These are phyloP conservation scores for Lophium mytilinum DNA, from an alignment of 495 filamentous ascomycete species.

Conservation along the genomic window DNA sequence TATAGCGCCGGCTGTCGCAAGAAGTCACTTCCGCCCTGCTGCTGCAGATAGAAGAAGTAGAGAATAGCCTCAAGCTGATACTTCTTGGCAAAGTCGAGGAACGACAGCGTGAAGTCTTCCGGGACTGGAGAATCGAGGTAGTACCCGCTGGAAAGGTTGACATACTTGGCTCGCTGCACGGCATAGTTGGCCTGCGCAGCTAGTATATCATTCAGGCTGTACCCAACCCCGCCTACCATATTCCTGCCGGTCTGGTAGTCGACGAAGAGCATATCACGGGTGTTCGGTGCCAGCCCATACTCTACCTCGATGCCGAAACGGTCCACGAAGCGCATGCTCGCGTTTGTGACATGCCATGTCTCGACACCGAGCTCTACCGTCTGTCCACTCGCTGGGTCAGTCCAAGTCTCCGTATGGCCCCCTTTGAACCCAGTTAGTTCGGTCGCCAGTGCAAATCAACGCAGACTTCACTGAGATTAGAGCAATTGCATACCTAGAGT, in stretches of 20 bases:
- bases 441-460: too few relatives aligned
- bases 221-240: not conserved
- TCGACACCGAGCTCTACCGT: slow-evolving; percentile 40
- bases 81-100: slow-evolving; percentile 37
- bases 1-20: slow-evolving; percentile 31
- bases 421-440: not conserved
- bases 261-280: slow-evolving; percentile 10
- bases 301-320: slow-evolving; percentile 21
- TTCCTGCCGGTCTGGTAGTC: not conserved
- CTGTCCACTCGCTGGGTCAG: slow-evolving; percentile 33
- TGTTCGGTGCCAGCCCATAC: slow-evolving; percentile 2
- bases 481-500: slow-evolving; percentile 19
- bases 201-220: slow-evolving; percentile 3
- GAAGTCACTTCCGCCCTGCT: slow-evolving; percentile 31
- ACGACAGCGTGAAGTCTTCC: slow-evolving; percentile 34
- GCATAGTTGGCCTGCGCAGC: slow-evolving; percentile 28
- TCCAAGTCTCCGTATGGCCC: slow-evolving; percentile 37
- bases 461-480: too few relatives aligned
- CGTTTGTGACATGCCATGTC: slow-evolving; percentile 30
- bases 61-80: slow-evolving; percentile 30
- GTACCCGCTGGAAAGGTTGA: slow-evolving; percentile 33
- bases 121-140: slow-evolving; percentile 37
- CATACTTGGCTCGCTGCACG: slow-evolving; percentile 34
- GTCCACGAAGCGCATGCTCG: slow-evolving; percentile 32
- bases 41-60: not conserved